Base-by-base conservation (phyloP, 345 rosid species). In the Lepidium aucheri region DNA sequence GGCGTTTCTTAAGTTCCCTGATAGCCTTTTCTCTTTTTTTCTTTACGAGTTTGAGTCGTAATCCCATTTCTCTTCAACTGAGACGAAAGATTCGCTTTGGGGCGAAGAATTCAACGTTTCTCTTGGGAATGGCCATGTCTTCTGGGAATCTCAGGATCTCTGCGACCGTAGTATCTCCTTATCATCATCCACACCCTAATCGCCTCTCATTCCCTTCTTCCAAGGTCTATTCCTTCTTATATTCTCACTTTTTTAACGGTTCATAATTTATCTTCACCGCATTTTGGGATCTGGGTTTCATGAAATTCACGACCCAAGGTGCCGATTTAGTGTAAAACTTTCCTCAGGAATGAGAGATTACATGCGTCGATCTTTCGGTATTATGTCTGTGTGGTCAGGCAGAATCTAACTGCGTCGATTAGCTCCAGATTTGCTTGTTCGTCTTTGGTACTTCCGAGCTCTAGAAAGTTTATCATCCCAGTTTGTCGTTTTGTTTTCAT, bases 61-160 rank as follows among this genome's bases (percentile, higher is more conserved):
- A 14, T 12, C 49, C 5, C 14, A 12, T 15, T 53, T 52, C 40
- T 49, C 42, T 65, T 39, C 10, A 57, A 63, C 65, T 18, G 56
- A 53, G 58, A 50, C 16, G 36, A 51, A 50, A 58, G 67, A 57
- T 50, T 58, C 60, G 33, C 16, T 42, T 57, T 52, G 63, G n/a
- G 56, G 61, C 72, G 71, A 59, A 26, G 55, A 54, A 47, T 20
- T 65, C 38, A 66, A 44, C 6, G 6, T 60, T 26, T 26, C 30
- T 35, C 54, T 59, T 41, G 42, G 41, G 45, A 76, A 85, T 86
- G 90, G 81, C 89, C 56, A 80, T 81, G 33, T 72, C 77, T 28
- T 72, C 78, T 28, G 95, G 88, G 69, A 83, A 81, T 79, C 80
- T 91, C 58, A 86, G 81, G 73, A 79, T 88, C 72, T 82, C 91